Evolutionary conservation across 371 early-diverging fungal species (phyloP), one percentile per base, ranked within the genome.

Genomic region (Lichtheimia ramosa): DNA sequence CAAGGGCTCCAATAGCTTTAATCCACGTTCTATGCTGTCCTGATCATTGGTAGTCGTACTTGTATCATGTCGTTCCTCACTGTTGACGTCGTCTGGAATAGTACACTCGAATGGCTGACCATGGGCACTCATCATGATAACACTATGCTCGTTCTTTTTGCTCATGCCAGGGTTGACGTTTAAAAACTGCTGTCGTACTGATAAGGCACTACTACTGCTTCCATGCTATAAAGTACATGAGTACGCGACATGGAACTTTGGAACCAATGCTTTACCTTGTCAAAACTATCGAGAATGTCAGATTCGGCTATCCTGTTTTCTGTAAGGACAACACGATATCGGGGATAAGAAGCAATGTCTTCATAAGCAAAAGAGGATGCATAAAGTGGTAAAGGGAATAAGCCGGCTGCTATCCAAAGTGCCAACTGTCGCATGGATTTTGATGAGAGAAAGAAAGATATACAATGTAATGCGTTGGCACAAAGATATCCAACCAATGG

Each of bases 1-100:
- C 27, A 89, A 61, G 21, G 86, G 85, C 34, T 83, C 76, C 3
- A 89, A 66, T 13, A 89, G 71, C 43, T 84, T 79, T 0, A 87
- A 59, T 5, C 87, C 91, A n/a, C 79, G 74, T 52, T 73, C 70
- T 50, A 88, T 74, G 24, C 71, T 79, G 15, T 80, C 81, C 20
- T 71, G 62, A 23, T 69, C 71, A 7, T 66, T 67, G 43, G 64
- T 65, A 18, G 55, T 54, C 2, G 42, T 4, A 27, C 21, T 25
- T 0, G 48, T 24, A 48, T 24, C 15, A 2, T 59, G 50, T 0
- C 40, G 41, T 62, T 51, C 59, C 39, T 57, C 57, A 51, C 61
- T 63, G 28, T 51, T 66, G 41, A 68, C 64, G 12, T 65, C 61
- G 27, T 65, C 51, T 1, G 85, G 85, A 46, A 85, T 83, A 6